Base-by-base conservation (phyloP, 176 grass and related monocot species). In the Hyparrhenia diplandra region DNA sequence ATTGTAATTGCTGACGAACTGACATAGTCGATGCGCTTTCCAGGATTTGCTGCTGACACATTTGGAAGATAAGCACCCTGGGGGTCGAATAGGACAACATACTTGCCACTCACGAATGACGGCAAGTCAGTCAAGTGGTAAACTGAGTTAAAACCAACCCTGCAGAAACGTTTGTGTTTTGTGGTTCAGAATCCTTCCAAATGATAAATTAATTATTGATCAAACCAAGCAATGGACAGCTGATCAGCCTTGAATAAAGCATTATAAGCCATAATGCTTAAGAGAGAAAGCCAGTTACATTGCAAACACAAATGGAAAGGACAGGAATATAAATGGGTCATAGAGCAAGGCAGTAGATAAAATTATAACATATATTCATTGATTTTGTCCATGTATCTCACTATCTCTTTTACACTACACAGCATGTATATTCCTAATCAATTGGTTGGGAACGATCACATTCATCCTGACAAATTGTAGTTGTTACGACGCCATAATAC, bases 141-240 rank as follows among this genome's bases (percentile, higher is more conserved):
- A 71, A 98, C 95, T 17, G 95, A 98, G 84, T 98, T 98, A 87
- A 98, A 98, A 69, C 95, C 95, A 79, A 98, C 90, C 90, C 95
- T 98, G 80, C 64, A 87, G 30, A 73, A 80, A 62, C 67, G 49
- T 37, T 66, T 64, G 16, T 27, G 28, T 5, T 67, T 8, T 21
- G 62, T 34, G 76, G 18, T 75, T 84, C 61, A 24, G 39, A 84
- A 69, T 36, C n/a, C 30, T 62, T 69, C 17, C 13, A 34, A 8
- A 69, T 51, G 43, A 64, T 5, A 60, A 49, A 23, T 20, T 84
- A 20, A 23, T 64, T 31, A 52, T 4, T 62, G n/a, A 29, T 52
- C 31, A 1, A 7, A 47, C 25, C 8, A 61, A 82, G 3, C 27
- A 37, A 75, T 37, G 47, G 51, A 8, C 25, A 54, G 20, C 51